phyloP scores from a whole-genome alignment of 2,329 filamentous ascomycete species.

The Ophiostoma angusticollis region DNA sequence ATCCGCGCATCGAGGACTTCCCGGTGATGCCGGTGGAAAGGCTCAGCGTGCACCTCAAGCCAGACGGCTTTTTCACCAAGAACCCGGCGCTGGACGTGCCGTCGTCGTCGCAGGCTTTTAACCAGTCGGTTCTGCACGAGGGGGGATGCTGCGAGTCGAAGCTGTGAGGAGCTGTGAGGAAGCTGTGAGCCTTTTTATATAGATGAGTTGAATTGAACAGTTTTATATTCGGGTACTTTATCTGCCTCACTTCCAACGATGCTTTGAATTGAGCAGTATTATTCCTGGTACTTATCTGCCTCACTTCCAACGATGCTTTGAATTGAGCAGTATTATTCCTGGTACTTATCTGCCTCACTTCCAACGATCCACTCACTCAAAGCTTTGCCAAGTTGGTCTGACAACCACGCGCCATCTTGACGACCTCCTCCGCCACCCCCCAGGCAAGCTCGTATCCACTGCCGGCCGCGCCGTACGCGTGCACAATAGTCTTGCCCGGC shows the following conservation, averaged over 20 bases:
- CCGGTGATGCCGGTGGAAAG: conserved; percentile 49
- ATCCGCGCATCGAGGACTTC: conserved; percentile 53
- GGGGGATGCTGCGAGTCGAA: background rate
- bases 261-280: no score
- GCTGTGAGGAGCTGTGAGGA: no score
- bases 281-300: no score
- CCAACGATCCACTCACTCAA: no score
- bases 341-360: no score
- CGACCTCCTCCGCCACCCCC: conserved; percentile 1
- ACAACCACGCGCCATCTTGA: background rate
- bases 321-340: no score
- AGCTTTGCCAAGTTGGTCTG: no score
- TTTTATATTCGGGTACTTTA: no score
- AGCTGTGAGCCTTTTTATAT: no score
- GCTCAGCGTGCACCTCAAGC: conserved; percentile 9
- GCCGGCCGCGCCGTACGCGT: conserved; percentile 3
- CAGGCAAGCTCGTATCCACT: conserved; percentile 3
- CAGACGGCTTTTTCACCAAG: conserved; percentile 8
- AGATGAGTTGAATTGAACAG: no score
- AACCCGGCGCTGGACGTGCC: conserved; percentile 12
- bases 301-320: no score
- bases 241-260: no score
- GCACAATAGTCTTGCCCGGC: conserved; percentile 1
- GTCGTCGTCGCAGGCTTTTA: conserved; percentile 6
- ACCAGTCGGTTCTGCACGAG: conserved; percentile 7